Evolutionary conservation across 352 stramenopile genomes (phyloP), one percentile per base, ranked within the genome.

Genomic region (Ophiocytium majus): DNA sequence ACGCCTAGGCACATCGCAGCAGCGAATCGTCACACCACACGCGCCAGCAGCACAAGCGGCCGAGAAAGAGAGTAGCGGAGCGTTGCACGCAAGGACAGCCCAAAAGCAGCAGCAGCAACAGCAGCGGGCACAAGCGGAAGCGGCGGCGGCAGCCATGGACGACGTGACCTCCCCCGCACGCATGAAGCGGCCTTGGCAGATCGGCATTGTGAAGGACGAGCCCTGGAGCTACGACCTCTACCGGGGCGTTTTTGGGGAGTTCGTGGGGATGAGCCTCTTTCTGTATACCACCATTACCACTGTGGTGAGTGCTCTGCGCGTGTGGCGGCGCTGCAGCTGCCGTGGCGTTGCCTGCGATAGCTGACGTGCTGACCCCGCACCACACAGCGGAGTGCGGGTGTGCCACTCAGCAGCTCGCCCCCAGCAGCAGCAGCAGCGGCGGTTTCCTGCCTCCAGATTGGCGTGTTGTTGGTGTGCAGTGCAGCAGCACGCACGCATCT

Each of bases 181-280:
- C 5, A 76, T 37, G 34, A 37, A 34, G 64, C 64, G 64, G 5
- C 5, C 64, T 76, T 76, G 64, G 64, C 64, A 76, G 17, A 34
- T 76, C 31, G 64, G 64, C 64, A 76, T 76, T 17, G 34, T 76
- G 5, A 34, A 76, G 34, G 34, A 34, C 31, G 64, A 76, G 64
- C 64, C 64, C 34, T 37, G 31, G 64, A 76, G 64, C 64, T 17
- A 76, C 17, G 64, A 76, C 64, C 17, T 76, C 5, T 76, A 14
- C 31, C 5, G 64, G 31, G 64, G 64, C 34, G 17, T 76, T 10
- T 5, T 76, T 37, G 64, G 64, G 17, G 64, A 76, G 64, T 17
- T 76, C 5, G 17, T 76, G 5, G 64, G 5, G 5, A 76, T 17
- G 31, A 37, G 5, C 5, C 34, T 76, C 10, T 76, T 76, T 17